Conservation (phyloP, 148 eudicot genomes). For the Chenopodium album region DNA sequence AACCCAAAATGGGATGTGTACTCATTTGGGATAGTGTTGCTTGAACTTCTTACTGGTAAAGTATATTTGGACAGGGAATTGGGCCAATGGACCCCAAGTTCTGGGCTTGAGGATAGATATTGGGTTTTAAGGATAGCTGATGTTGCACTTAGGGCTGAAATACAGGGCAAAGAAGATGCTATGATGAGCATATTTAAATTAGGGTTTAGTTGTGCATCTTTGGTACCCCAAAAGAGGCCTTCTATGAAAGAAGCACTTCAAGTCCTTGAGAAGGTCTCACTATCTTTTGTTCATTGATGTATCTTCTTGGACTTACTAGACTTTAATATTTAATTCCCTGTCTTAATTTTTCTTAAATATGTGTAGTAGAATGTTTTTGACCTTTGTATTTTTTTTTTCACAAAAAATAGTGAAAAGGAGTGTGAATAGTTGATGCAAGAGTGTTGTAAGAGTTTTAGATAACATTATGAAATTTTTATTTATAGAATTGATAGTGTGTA, state of each 20-base stretch:
- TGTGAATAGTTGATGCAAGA: slow-evolving; percentile 11
- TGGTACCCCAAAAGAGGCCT: slow-evolving; percentile 80
- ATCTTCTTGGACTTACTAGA: slow-evolving; percentile 9
- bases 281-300: slow-evolving; percentile 35
- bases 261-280: slow-evolving; percentile 65
- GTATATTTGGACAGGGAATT: slow-evolving; percentile 67
- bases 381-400: slow-evolving; percentile 18
- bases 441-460: background rate
- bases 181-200: slow-evolving; percentile 61
- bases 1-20: slow-evolving; percentile 91
- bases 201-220: slow-evolving; percentile 83
- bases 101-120: slow-evolving; percentile 45
- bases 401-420: background rate
- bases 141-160: slow-evolving; percentile 64
- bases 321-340: slow-evolving; percentile 5
- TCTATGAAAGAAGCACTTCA: slow-evolving; percentile 79
- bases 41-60: slow-evolving; percentile 82
- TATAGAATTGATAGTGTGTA: no score
- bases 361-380: slow-evolving; percentile 1
- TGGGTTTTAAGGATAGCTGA: slow-evolving; percentile 77
- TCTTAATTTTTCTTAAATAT: background rate
- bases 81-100: slow-evolving; percentile 63
- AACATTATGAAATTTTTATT: no score
- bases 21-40: slow-evolving; percentile 79
- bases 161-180: slow-evolving; percentile 65